Evolutionary conservation across 2,329 filamentous ascomycete species (phyloP), one percentile per base, ranked within the genome.

Genomic region (Fusarium vanettenii): DNA sequence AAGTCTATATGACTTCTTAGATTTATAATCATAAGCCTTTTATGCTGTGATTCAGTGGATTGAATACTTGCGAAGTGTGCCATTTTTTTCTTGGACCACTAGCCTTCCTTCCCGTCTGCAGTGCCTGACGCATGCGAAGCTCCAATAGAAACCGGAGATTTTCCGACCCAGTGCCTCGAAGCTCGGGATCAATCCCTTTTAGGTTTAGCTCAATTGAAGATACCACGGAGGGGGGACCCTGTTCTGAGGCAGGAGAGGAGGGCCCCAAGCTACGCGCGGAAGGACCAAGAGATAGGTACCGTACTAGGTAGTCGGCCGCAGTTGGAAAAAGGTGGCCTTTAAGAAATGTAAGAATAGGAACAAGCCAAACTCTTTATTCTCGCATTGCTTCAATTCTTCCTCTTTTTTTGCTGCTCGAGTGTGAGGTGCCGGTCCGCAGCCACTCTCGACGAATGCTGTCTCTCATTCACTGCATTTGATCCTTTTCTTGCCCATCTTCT

Each of bases 261-360:
- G 25, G 72, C 61, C 66, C 62, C 55, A 61, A 73, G 61, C 65
- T 70, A 74, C 48, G 20, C 27, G 31, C 60, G 31, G 45, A 29
- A 35, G 43, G 29, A 52, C 60, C 31, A 22, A 29, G 48, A 64
- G 41, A 39, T 39, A 52, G 48, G 48, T 52, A 13, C 45, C 25
- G 45, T 18, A 27, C 50, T 41, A 60, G 22, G 22, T 75, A 74
- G 72, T 75, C 69, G 75, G 72, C 72, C 70, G 73, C 66, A 75
- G 73, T 66, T 50, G 73, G 70, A 75, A 75, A 75, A 75, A 75
- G 72, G 73, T 75, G 73, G 73, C 73, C 73, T 75, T 75, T 72
- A 66, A 57, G 39, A 72, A 41, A 50, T 45, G 39, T 31, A 57
- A 59, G 70, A 63, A 60, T 33, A 60, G 63, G 52, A 72, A 52